Evolutionary conservation across 306 rosid species (phyloP).

Genomic region (Rosa lucieae): DNA sequence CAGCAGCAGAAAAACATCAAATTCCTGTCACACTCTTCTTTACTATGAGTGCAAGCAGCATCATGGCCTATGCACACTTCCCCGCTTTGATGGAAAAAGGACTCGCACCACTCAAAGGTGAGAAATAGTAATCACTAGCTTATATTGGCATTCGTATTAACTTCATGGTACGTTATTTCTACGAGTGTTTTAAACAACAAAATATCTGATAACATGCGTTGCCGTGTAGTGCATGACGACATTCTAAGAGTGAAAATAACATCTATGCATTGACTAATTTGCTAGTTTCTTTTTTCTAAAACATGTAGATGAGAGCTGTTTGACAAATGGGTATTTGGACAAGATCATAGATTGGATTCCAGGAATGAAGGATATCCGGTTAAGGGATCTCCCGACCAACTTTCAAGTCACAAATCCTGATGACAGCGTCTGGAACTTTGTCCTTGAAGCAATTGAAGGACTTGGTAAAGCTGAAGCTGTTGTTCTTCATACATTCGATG

Average conservation of each 20-base stretch:
- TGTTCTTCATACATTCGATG: background rate
- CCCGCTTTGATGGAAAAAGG: slow-evolving; percentile 6
- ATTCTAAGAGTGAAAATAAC: background rate
- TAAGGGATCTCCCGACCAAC: background rate
- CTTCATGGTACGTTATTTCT: background rate
- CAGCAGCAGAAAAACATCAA: slow-evolving; percentile 9
- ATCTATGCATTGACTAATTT: no score
- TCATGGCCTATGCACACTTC: background rate
- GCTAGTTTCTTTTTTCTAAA: no score
- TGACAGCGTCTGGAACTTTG: background rate
- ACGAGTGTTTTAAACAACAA: background rate
- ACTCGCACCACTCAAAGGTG: slow-evolving; percentile 22
- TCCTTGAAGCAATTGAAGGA: background rate
- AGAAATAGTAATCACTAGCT: background rate
- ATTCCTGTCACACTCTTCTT: slow-evolving; percentile 2
- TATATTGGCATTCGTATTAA: background rate
- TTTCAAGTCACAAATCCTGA: background rate
- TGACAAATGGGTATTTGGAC: slow-evolving; percentile 2
- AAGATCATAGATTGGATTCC: slow-evolving; percentile 10
- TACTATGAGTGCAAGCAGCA: background rate
- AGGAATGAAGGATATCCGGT: background rate
- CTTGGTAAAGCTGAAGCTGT: background rate
- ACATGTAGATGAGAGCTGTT: slow-evolving; percentile 11
- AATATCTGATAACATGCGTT: no score
- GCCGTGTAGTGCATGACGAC: no score